Base-by-base conservation (phyloP, 2,329 filamentous ascomycete genomes). In the Aspergillus versicolor region DNA sequence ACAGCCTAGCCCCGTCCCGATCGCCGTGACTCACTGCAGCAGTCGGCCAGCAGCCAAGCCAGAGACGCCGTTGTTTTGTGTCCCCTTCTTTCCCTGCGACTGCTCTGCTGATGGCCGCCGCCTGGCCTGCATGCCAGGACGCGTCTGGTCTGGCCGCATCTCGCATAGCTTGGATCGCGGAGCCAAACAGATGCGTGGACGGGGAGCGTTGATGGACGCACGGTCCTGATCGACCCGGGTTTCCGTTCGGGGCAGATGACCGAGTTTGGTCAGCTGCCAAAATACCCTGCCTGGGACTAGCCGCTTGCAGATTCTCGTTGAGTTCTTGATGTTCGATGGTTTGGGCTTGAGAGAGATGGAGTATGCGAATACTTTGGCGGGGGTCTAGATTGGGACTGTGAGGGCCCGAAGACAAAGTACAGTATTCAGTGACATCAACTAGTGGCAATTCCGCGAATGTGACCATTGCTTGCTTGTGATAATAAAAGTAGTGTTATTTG, bases 171-270 rank as follows among this genome's bases (percentile, higher is more conserved):
- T 24, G 32, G 47, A 30, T 19, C 30, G 22, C 15, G 13, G 49
- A 15, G n/a, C 22, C 30, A 34, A 42, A 24, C 41, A 19, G 45
- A 46, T 46, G 15, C 4, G 24, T 19, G 40, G 27, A 38, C 11
- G 21, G 13, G 19, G n/a, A 11, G 53, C 27, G 27, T 30, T 30
- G 3, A 30, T 30, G 9, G 27, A 30, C 50, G 56, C 56, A 58
- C 56, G 56, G 56, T 52, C 56, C 45, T 58, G 56, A 59, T 56
- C 53, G 52, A 54, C 53, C 53, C 53, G 43, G 51, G 43, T 43
- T 56, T 37, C 52, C 53, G 53, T 27, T 46, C 46, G 41, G 43
- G 13, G 34, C 51, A 47, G 37, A 45, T 54, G 51, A 54, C 51
- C 51, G 24, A n/a, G 8, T 15, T 52, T 24, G 51, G 51, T 54